Evolutionary conservation across 2,329 filamentous ascomycete species (phyloP).

Genomic region (Fusarium illudens): DNA sequence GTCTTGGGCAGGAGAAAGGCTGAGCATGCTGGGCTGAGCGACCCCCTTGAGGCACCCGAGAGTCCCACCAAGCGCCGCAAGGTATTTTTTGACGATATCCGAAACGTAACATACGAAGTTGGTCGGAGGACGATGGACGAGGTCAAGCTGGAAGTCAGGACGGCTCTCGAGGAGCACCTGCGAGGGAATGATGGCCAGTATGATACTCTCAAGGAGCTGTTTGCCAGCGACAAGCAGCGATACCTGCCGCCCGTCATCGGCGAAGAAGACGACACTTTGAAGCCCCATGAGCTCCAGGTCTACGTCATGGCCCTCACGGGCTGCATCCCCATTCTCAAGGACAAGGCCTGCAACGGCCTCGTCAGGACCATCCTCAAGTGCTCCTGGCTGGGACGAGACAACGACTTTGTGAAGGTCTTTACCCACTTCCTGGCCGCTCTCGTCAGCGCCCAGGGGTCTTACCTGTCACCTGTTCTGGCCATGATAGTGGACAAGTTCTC

Average conservation of each 20-base stretch:
- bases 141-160: constrained; percentile 63
- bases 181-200: constrained; percentile 68
- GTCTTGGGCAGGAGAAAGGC: constrained; percentile 56
- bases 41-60: constrained; percentile 50
- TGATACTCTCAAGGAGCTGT: constrained; percentile 67
- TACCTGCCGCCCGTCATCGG: constrained; percentile 51
- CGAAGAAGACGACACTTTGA: constrained; percentile 59
- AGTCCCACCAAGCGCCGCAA: constrained; percentile 63
- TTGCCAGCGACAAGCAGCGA: constrained; percentile 59
- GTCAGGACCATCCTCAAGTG: constrained; percentile 67
- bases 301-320: constrained; percentile 71
- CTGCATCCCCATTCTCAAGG: constrained; percentile 66
- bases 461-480: constrained; percentile 75
- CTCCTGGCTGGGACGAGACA: constrained; percentile 71
- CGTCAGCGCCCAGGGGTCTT: constrained; percentile 83
- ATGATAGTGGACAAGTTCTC: constrained; percentile 85
- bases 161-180: constrained; percentile 65
- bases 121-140: constrained; percentile 62
- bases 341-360: constrained; percentile 66
- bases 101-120: constrained; percentile 65
- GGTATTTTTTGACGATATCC: constrained; percentile 66
- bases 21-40: constrained; percentile 54
- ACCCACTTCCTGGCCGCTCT: constrained; percentile 74
- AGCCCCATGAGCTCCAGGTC: constrained; percentile 64
- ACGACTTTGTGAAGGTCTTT: constrained; percentile 72